Conservation (phyloP, 164 flowering plant species). For the Aristolochia fimbriata region DNA sequence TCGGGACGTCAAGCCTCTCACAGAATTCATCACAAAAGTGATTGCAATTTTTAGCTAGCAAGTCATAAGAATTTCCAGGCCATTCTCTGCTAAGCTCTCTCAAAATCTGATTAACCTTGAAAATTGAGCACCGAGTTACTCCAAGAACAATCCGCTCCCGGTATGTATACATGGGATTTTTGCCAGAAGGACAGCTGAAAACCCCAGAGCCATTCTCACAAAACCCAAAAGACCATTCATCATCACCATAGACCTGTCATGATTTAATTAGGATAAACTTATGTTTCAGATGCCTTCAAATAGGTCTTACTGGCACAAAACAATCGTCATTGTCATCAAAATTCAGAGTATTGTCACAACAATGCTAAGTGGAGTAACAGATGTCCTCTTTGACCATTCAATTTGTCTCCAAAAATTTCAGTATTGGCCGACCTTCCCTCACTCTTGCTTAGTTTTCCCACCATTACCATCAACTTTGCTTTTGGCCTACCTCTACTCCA, state of each 20-base stretch:
- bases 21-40: conserved; percentile 95
- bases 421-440: no score
- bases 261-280: background rate
- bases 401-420: no score
- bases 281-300: background rate
- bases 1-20: conserved; percentile 78
- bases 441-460: no score
- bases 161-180: conserved; percentile 92
- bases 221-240: conserved; percentile 96
- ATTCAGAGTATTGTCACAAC: background rate
- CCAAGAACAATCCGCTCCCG: conserved; percentile 81
- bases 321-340: background rate
- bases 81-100: conserved; percentile 91
- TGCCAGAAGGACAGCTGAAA: conserved; percentile 69
- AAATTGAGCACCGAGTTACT: conserved; percentile 41
- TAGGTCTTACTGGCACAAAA: background rate
- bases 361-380: no score
- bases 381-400: no score
- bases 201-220: conserved; percentile 94
- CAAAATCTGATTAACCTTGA: conserved; percentile 67
- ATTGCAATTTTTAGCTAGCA: conserved; percentile 84
- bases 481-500: no score
- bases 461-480: no score
- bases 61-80: conserved; percentile 85
- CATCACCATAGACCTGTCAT: conserved; percentile 74